Evolutionary conservation across 1,139 yeast genomes (phyloP).

Genomic region (Debaryomycetaceae sp.): DNA sequence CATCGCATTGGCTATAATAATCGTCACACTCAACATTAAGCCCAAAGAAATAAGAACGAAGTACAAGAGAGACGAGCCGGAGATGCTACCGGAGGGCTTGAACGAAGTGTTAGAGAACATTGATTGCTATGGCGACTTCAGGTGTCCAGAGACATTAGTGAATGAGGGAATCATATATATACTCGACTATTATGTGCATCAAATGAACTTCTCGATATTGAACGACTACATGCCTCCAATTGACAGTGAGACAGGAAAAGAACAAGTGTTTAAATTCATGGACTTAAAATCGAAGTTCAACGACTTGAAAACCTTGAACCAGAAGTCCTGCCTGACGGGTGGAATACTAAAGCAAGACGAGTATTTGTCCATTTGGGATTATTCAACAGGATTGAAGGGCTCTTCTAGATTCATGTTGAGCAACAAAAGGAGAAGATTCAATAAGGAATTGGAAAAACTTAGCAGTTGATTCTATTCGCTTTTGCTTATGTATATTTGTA

Average conservation of each 20-base stretch:
- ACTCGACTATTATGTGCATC: conserved; percentile 59
- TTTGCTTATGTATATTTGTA: neutral
- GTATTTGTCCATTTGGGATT: conserved; percentile 50
- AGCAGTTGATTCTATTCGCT: neutral
- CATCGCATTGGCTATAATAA: conserved; percentile 65
- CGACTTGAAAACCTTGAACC: conserved; percentile 36
- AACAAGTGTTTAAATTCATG: conserved; percentile 47
- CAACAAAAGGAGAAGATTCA: conserved; percentile 45
- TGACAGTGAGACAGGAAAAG: conserved; percentile 38
- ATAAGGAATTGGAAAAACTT: conserved; percentile 18
- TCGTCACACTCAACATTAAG: conserved; percentile 39
- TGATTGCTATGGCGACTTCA: conserved; percentile 39
- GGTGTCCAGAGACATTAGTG: conserved; percentile 50
- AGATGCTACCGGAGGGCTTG: conserved; percentile 9
- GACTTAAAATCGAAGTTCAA: conserved; percentile 44
- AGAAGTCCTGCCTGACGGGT: conserved; percentile 36
- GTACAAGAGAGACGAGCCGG: conserved; percentile 16
- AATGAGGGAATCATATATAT: conserved; percentile 61
- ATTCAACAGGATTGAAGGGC: conserved; percentile 42
- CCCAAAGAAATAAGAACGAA: conserved; percentile 31
- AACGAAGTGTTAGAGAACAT: conserved; percentile 27
- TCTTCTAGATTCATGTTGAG: conserved; percentile 55
- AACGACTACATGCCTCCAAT: conserved; percentile 27
- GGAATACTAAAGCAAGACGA: conserved; percentile 40
- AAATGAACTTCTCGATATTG: conserved; percentile 32